A percentile compares a stretch with the other conserved stretches of the same genome.
These are phyloP conservation scores for Dendrocalamus sinicus DNA, from an alignment of 176 grass and related monocot species.

Conservation along the genomic window DNA sequence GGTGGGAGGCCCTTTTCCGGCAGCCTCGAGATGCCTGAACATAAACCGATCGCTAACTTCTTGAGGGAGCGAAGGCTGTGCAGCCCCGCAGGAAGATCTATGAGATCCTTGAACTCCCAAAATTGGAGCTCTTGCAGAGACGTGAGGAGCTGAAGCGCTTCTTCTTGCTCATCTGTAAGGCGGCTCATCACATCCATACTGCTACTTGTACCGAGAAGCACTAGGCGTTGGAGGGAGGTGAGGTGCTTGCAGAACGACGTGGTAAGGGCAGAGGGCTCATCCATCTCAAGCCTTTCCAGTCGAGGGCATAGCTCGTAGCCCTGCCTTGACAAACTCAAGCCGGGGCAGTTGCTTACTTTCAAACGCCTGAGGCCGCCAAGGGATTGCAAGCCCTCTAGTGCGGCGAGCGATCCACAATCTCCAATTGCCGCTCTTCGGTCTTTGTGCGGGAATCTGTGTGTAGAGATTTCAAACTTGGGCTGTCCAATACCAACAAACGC, in stretches of 20 bases:
- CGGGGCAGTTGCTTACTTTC: no score
- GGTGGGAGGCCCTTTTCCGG: slow-evolving; percentile 10
- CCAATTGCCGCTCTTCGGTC: rapidly evolving
- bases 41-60: neutral
- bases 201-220: rapidly evolving
- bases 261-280: neutral
- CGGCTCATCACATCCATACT: no score
- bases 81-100: slow-evolving; percentile 17
- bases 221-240: neutral
- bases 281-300: neutral
- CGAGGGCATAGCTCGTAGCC: neutral
- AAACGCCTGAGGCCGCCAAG: rapidly evolving
- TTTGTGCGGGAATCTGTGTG: neutral
- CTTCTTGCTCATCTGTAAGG: slow-evolving; percentile 35
- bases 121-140: slow-evolving; percentile 10
- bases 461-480: neutral
- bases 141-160: slow-evolving; percentile 23
- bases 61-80: slow-evolving; percentile 32
- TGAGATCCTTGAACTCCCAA: rapidly evolving
- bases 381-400: slow-evolving; percentile 23
- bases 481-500: rapidly evolving
- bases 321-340: neutral
- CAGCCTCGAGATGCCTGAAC: neutral
- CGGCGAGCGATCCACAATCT: rapidly evolving
- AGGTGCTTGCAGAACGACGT: slow-evolving; percentile 25